phyloP scores from a whole-genome alignment of 768 basidiomycete genomes.

The Gyrodon lividus region DNA sequence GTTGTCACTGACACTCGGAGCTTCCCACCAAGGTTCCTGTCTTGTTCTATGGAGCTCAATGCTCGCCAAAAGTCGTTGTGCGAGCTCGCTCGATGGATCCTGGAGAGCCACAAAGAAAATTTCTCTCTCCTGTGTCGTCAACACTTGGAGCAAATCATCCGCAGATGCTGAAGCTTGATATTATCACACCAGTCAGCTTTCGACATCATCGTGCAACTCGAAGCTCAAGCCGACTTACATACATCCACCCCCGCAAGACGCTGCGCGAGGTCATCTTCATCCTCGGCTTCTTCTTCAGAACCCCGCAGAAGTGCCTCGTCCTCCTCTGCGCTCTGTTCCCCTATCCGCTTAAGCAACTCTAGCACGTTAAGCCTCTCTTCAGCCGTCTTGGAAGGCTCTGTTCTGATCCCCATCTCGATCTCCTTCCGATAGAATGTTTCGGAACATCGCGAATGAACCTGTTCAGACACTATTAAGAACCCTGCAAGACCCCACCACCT shows the following conservation, averaged over 20 bases:
- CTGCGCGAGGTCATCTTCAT: conserved; percentile 42
- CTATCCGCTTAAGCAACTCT: conserved; percentile 68
- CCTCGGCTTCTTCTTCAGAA: conserved; percentile 40
- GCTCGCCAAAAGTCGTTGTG: conserved; percentile 57
- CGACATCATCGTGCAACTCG: background rate
- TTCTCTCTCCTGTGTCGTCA: conserved; percentile 58
- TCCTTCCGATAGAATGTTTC: conserved; percentile 81
- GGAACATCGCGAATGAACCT: conserved; percentile 72
- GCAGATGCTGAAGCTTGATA: conserved; percentile 52
- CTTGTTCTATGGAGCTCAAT: conserved; percentile 51
- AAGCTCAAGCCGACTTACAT: conserved; percentile 39
- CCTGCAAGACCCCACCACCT: background rate
- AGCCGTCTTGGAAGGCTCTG: conserved; percentile 50
- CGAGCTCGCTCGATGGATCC: conserved; percentile 61
- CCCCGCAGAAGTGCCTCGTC: conserved; percentile 31
- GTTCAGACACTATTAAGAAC: background rate
- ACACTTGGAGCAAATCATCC: conserved; percentile 58
- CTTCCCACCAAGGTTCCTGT: conserved; percentile 75
- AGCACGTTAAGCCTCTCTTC: conserved; percentile 67
- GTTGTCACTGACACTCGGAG: conserved; percentile 3
- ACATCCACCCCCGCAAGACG: conserved; percentile 61
- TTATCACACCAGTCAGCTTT: background rate
- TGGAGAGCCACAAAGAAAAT: conserved; percentile 58
- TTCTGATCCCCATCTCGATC: conserved; percentile 60
- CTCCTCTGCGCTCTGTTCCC: conserved; percentile 52